phyloP scores from a whole-genome alignment of 106 monocot species.

The Apostasia ramifera region DNA sequence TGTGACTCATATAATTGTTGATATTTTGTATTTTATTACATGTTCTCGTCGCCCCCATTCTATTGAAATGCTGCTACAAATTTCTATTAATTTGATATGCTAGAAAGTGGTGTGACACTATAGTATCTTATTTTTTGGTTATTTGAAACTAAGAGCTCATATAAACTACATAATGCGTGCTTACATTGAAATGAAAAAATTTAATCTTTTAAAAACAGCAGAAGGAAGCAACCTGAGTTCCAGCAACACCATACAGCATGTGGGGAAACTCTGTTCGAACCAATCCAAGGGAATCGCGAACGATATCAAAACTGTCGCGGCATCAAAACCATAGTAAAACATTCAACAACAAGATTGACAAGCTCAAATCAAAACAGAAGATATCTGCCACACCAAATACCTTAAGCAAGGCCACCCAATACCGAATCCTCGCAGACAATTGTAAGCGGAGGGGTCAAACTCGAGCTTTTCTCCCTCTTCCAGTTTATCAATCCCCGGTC shows the following conservation, averaged over 20 bases:
- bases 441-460: slow-evolving; percentile 85
- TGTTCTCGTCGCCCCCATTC: too few species aligned
- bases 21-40: too few species aligned
- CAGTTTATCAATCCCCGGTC: slow-evolving; percentile 80
- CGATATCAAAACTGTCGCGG: slow-evolving; percentile 67
- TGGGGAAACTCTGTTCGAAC: slow-evolving; percentile 92
- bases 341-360: neutral
- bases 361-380: neutral
- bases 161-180: neutral
- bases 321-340: neutral
- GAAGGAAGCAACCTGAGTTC: slow-evolving; percentile 70
- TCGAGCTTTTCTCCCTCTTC: slow-evolving; percentile 99
- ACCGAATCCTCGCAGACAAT: slow-evolving; percentile 77
- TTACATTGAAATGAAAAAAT: neutral
- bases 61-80: too few species aligned
- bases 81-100: too few species aligned
- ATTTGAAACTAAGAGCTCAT: neutral
- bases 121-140: neutral
- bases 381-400: slow-evolving; percentile 16
- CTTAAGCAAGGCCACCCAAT: slow-evolving; percentile 98
- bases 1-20: too few species aligned
- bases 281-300: slow-evolving; percentile 87
- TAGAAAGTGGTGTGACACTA: too few species aligned
- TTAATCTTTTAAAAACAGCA: neutral
- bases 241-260: slow-evolving; percentile 82